These are phyloP conservation scores for Candida gorgasii DNA, from an alignment of 805 yeast species.

Conservation along the genomic window DNA sequence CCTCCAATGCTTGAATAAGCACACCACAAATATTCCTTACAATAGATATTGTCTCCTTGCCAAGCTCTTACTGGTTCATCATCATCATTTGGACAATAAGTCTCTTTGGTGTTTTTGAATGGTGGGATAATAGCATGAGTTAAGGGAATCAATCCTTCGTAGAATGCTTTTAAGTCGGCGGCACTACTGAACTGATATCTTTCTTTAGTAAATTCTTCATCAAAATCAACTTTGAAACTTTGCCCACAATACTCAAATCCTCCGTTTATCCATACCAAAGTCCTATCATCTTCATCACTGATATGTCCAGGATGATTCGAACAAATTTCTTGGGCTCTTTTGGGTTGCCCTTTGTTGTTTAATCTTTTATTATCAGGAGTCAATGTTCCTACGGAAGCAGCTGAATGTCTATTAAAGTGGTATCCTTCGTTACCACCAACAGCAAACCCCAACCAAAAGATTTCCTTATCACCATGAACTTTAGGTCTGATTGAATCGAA, in stretches of 20 bases:
- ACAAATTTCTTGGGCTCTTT: conserved; percentile 29
- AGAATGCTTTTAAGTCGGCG: conserved; percentile 28
- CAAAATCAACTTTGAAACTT: conserved; percentile 30
- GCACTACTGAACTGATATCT: conserved; percentile 22
- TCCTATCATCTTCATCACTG: conserved; percentile 28
- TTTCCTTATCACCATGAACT: conserved; percentile 27
- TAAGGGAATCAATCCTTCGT: conserved; percentile 37
- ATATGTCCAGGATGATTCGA: conserved; percentile 45
- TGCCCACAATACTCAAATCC: conserved; percentile 44
- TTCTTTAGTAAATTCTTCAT: conserved; percentile 28
- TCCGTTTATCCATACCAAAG: conserved; percentile 43
- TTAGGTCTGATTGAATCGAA: conserved; percentile 19
- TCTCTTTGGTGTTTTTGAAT: conserved; percentile 39
- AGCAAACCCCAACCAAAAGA: conserved; percentile 27
- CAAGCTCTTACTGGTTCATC: conserved; percentile 56
- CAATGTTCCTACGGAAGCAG: conserved; percentile 28
- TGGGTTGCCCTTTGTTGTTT: conserved; percentile 14
- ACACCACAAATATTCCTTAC: conserved; percentile 63
- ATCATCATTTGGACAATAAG: conserved; percentile 26
- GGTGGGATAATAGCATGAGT: conserved; percentile 55
- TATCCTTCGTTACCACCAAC: conserved; percentile 25
- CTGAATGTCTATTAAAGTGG: conserved; percentile 21
- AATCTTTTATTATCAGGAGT: conserved; percentile 26
- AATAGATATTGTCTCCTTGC: conserved; percentile 50
- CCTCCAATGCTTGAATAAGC: conserved; percentile 61